phyloP scores from a whole-genome alignment of 2,329 filamentous ascomycete genomes.

The Periconia sp. region DNA sequence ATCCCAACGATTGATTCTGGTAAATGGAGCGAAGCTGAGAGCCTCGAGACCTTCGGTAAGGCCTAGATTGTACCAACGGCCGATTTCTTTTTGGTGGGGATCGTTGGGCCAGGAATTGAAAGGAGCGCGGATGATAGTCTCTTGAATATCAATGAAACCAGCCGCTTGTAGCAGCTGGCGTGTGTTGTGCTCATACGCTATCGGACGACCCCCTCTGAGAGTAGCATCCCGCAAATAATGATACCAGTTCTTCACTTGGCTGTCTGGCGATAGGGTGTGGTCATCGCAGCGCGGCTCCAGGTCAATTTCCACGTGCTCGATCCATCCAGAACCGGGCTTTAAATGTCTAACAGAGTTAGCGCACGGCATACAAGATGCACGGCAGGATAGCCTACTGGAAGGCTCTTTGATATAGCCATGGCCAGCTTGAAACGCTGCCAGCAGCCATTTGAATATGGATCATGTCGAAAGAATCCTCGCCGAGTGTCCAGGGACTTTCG shows the following conservation, averaged over 20 bases:
- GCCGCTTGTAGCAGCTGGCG: slow-evolving; percentile 63
- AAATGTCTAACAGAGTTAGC: slow-evolving; percentile 64
- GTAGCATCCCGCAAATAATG: slow-evolving; percentile 69
- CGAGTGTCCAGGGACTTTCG: slow-evolving; percentile 71
- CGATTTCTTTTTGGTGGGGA: slow-evolving; percentile 66
- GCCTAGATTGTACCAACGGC: slow-evolving; percentile 81
- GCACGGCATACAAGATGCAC: not conserved
- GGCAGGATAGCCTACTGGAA: slow-evolving; percentile 57
- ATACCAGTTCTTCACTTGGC: slow-evolving; percentile 69
- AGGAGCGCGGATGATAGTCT: slow-evolving; percentile 69
- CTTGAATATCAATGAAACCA: slow-evolving; percentile 79
- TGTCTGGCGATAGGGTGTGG: slow-evolving; percentile 59
- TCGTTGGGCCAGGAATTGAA: slow-evolving; percentile 73
- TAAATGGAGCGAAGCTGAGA: slow-evolving; percentile 73
- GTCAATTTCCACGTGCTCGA: slow-evolving; percentile 92
- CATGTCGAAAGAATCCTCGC: slow-evolving; percentile 73
- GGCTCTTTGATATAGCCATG: slow-evolving; percentile 69
- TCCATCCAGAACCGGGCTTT: slow-evolving; percentile 70
- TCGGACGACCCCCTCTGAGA: slow-evolving; percentile 62
- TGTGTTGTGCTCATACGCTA: slow-evolving; percentile 66
- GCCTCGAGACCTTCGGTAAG: slow-evolving; percentile 73
- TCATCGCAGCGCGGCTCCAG: slow-evolving; percentile 74
- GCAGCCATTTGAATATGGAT: slow-evolving; percentile 80
- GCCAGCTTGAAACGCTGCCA: slow-evolving; percentile 78
- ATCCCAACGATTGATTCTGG: slow-evolving; percentile 63